Evolutionary conservation across 2,329 filamentous ascomycete genomes (phyloP), one percentile per base, ranked within the genome.

Genomic region (Blastomyces parvus): DNA sequence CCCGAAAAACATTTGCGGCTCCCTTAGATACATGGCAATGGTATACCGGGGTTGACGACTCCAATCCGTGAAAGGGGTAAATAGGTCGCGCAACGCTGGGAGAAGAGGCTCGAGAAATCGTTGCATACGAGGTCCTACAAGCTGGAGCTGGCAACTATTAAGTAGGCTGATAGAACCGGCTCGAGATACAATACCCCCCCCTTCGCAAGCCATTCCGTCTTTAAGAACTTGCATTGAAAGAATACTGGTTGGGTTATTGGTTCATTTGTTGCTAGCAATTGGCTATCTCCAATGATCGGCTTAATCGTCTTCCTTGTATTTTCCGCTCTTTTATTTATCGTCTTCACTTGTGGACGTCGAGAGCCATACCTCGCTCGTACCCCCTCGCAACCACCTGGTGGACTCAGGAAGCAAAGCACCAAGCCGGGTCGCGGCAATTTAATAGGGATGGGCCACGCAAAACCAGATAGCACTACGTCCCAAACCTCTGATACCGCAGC

Each of bases 401-500:
- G n/a, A n/a, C 27, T 53, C 36, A 11, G 40, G 38, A n/a, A 25
- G 17, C 6, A 44, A 33, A 33, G 36, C 40, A 25, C 25, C 52
- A 44, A 48, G 30, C 46, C 50, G 22, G n/a, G 52, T n/a, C 27
- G 14, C 25, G 33, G 30, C 25, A 46, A n/a, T 6, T 57, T 40
- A 55, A 30, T 2, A 27, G 36, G 50, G 22, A 36, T 48, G 52
- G 38, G 36, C 38, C 50, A 57, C 60, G 25, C 46, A 36, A 36
- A 57, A n/a, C 48, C 52, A n/a, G 38, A 62, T 38, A 33, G 14
- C 27, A 40, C n/a, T 25, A 27, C 48, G 8, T n/a, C 60, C 36
- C 19, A 57, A n/a, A 40, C 22, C 4, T 19, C 38, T 9, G 17
- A 50, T 46, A 63, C 57, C 8, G 50, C 57, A 73, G 63, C 68